Base-by-base conservation (phyloP, 2,329 filamentous ascomycete genomes). In the Ambrosiella beaveri region DNA sequence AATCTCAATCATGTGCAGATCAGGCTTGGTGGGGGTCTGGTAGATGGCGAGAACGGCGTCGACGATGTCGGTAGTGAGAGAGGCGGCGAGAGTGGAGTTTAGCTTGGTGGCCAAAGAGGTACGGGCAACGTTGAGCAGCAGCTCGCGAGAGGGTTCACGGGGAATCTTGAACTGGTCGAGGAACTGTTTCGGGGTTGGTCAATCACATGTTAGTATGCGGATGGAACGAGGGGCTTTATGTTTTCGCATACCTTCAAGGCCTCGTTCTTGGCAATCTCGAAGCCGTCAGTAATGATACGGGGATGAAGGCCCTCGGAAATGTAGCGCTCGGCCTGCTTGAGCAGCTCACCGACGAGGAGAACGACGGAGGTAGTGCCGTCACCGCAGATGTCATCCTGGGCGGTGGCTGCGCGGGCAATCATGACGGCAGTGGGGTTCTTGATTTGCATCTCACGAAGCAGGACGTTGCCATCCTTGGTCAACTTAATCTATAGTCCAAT, bases 1-100 rank as follows among this genome's bases (percentile, higher is more conserved):
- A 66, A 98, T 97, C 73, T 98, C 93, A 64, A 98, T 80, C 93
- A 98, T 98, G 76, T 97, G 91, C 67, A 98, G 73, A 73, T 98
- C 93, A 59, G 94, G 94, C 75, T 97, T 97, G 62, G 81, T 82
- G 35, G 88, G 88, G 15, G 87, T 76, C 70, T 89, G 80, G 75
- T 96, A 90, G 70, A 98, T 98, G 63, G 93, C 81, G 59, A 98
- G 82, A 53, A 98, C 93, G 61, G 93, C 87, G 69, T 98, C 93
- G 67, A 97, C 93, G 66, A 98, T 95, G 66, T 88, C 86, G 59
- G 93, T 89, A 0, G 90, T 97, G 62, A 98, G 82, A 69, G 90
- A 87, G 68, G 90, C 83, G 54, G 93, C 93, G 61, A 98, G 82
- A 41, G 83, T 85, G 62, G 81, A 79, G 74, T 95, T 95, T 64